Base-by-base conservation (phyloP, 2,329 filamentous ascomycete species). In the Neospermospora avenae region DNA sequence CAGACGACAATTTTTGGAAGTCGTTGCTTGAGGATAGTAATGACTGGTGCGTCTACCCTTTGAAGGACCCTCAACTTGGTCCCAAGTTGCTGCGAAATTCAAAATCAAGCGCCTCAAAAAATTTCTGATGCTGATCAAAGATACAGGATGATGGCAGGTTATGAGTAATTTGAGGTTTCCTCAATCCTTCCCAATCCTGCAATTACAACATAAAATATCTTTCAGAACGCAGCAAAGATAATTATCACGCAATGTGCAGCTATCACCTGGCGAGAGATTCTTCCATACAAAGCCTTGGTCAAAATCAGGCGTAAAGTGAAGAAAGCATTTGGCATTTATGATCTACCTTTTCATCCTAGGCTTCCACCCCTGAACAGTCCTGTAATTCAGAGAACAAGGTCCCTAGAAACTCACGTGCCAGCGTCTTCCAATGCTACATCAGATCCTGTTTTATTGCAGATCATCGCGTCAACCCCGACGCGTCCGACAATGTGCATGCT, bases 1-100 rank as follows among this genome's bases (percentile, higher is more conserved):
- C 18, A 4, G 56, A 58, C 28, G 56, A 58, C 7, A 46, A 18
- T 35, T 58, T 58, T 28, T 58, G 56, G 56, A 37, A 53, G 53
- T 42, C 46, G 1, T 41, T 58, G 39, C 53, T 54, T 16, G 48
- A 58, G 20, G 22, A 14, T 1, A 39, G 46, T 35, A 42, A 42
- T 28, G 55, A 57, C n/a, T 57, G 45, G 55, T 51, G 11, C 13
- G 31, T 51, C 8, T n/a, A n/a, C 25, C 2, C 18, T 3, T 24
- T 34, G 8, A 1, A 13, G 28, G 10, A 2, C 11, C 3, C 34
- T 5, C 3, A 14, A 8, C 10, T 13, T 14, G 6, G 10, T 20
- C 4, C 42, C 24, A 6, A 13, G 6, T 45, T 45, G 14, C 24
- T 16, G 10, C 6, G 14, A 3, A 45, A 3, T 4, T 14, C 18